Percentiles rank a stretch among this genome's conserved stretches.
phyloP scores from a whole-genome alignment of 352 stramenopile species.

The Phytophthora pluvialis region DNA sequence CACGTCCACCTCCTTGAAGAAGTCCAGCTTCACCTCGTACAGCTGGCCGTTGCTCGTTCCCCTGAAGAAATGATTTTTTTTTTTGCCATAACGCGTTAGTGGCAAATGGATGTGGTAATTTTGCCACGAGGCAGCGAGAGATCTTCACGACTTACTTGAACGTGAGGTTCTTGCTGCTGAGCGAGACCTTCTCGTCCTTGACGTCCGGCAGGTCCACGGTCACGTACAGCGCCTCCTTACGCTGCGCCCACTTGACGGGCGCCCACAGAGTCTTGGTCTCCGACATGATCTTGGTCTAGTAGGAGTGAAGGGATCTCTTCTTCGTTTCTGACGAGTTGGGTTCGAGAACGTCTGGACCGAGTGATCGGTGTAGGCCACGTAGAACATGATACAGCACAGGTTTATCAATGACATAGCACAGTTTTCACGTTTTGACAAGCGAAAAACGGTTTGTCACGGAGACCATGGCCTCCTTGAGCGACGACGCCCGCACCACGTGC shows the following conservation, averaged over 20 bases:
- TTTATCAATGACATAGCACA: not conserved
- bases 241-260: conserved; percentile 96
- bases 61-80: conserved; percentile 35
- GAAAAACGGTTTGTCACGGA: not conserved
- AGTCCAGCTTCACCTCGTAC: conserved; percentile 95
- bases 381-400: conserved; percentile 1
- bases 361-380: conserved; percentile 16
- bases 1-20: conserved; percentile 95
- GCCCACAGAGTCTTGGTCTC: conserved; percentile 76
- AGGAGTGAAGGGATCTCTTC: conserved; percentile 10
- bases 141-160: conserved; percentile 68
- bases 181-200: conserved; percentile 92
- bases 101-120: not conserved
- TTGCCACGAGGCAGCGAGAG: not conserved
- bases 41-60: conserved; percentile 92
- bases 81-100: conserved; percentile 2
- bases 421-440: conserved; percentile 4
- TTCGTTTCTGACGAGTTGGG: conserved; percentile 23
- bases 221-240: conserved; percentile 96
- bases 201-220: conserved; percentile 96
- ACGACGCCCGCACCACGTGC: conserved; percentile 51
- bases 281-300: conserved; percentile 29
- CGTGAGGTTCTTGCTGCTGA: conserved; percentile 89
- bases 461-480: conserved; percentile 36
- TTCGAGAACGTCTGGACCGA: conserved; percentile 43